Evolutionary conservation across 2,329 filamentous ascomycete genomes (phyloP).

Genomic region (Capronia coronata): DNA sequence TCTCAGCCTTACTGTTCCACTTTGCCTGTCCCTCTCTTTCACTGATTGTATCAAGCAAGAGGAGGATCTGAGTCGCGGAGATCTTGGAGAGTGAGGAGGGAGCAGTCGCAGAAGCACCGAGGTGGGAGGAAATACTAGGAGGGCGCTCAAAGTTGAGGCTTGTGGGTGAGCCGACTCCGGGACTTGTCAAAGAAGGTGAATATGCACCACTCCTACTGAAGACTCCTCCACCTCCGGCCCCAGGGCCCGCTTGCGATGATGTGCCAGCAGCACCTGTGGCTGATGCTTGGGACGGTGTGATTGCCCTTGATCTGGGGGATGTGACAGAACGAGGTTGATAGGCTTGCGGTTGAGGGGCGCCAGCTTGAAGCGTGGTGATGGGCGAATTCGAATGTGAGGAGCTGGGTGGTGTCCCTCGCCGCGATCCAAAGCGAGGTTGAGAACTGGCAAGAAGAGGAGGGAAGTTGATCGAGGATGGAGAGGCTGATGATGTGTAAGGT

Average conservation of each 20-base stretch:
- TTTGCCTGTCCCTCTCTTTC: slow-evolving; percentile 86
- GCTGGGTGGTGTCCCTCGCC: slow-evolving; percentile 16
- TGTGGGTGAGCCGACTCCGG: slow-evolving; percentile 48
- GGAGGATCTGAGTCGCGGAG: slow-evolving; percentile 88
- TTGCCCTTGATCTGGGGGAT: slow-evolving; percentile 50
- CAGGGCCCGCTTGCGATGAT: slow-evolving; percentile 44
- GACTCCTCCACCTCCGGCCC: slow-evolving; percentile 47
- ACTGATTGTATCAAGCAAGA: slow-evolving; percentile 88
- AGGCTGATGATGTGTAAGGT: slow-evolving; percentile 11
- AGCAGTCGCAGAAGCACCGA: slow-evolving; percentile 42
- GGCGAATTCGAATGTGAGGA: slow-evolving; percentile 39
- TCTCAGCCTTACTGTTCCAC: slow-evolving; percentile 87
- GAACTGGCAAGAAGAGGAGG: slow-evolving; percentile 13
- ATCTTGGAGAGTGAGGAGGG: slow-evolving; percentile 75
- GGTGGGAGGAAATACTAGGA: slow-evolving; percentile 25
- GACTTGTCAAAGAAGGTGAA: slow-evolving; percentile 54
- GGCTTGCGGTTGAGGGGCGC: slow-evolving; percentile 43
- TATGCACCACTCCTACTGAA: slow-evolving; percentile 49
- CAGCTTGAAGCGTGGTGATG: slow-evolving; percentile 50
- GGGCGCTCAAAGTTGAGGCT: slow-evolving; percentile 31
- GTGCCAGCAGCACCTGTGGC: slow-evolving; percentile 50
- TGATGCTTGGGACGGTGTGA: slow-evolving; percentile 48
- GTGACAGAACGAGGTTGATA: slow-evolving; percentile 45
- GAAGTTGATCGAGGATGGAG: slow-evolving; percentile 13
- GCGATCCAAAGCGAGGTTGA: slow-evolving; percentile 13